Evolutionary conservation across 2,329 filamentous ascomycete genomes (phyloP).

Genomic region (Colletotrichum tropicale): DNA sequence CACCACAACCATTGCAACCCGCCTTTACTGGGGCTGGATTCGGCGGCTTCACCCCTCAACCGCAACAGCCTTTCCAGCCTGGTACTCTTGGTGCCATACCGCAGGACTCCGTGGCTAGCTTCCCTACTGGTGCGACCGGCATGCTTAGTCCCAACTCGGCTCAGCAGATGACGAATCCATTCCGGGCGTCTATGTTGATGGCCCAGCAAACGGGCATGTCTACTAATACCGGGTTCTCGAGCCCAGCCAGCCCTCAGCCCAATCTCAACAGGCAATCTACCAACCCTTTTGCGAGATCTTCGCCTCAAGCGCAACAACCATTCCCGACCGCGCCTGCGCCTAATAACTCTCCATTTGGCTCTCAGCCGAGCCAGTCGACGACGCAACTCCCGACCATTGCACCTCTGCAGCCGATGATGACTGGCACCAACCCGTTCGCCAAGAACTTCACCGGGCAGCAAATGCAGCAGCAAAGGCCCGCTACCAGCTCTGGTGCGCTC

Average conservation of each 20-base stretch:
- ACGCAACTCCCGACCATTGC: conserved; percentile 31
- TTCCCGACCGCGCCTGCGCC: conserved; percentile 36
- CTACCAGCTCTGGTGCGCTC: conserved; percentile 54
- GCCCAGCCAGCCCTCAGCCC: conserved; percentile 40
- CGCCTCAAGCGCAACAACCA: conserved; percentile 29
- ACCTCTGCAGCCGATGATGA: conserved; percentile 52
- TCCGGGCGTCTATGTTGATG: conserved; percentile 87
- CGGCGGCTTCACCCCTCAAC: conserved; percentile 78
- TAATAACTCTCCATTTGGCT: conserved; percentile 47
- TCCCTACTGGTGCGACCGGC: conserved; percentile 49
- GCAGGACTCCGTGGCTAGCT: conserved; percentile 58
- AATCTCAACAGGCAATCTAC: conserved; percentile 67
- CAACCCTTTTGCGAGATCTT: conserved; percentile 82
- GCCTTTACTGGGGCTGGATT: conserved; percentile 77
- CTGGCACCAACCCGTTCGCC: conserved; percentile 66
- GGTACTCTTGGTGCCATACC: conserved; percentile 60
- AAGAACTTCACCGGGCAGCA: conserved; percentile 42
- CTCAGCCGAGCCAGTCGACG: conserved; percentile 34
- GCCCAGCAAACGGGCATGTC: conserved; percentile 56
- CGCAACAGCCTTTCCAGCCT: conserved; percentile 51
- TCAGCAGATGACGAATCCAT: conserved; percentile 83
- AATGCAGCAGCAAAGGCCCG: conserved; percentile 45
- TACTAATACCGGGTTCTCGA: conserved; percentile 42
- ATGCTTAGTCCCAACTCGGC: conserved; percentile 46
- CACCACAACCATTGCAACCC: conserved; percentile 47